Evolutionary conservation across 1,284 basidiomycete genomes (phyloP).

Genomic region (Bondarzewia mesenterica): DNA sequence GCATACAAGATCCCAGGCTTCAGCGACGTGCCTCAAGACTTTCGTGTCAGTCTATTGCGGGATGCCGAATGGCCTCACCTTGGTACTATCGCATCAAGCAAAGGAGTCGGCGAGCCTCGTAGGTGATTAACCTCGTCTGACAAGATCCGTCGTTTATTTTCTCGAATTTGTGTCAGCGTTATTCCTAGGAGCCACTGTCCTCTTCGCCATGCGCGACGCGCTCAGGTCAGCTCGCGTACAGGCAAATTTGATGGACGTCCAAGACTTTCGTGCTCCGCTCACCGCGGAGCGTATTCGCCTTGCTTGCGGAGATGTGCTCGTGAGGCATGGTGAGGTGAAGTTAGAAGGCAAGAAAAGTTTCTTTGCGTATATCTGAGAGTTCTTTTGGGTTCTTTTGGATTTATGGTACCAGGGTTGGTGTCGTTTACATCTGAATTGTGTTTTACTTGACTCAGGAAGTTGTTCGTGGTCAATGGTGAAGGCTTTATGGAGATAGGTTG

Average conservation of each 20-base stretch:
- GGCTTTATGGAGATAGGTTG: too few species aligned
- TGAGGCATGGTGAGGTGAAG: not conserved
- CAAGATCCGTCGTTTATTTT: not conserved
- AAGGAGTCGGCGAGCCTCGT: not conserved
- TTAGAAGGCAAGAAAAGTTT: not conserved
- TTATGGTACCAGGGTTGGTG: too few species aligned
- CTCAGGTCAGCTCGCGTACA: not conserved
- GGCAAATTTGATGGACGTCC: not conserved
- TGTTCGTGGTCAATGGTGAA: too few species aligned
- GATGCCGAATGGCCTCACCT: not conserved
- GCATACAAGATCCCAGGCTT: not conserved
- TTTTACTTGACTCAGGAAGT: too few species aligned
- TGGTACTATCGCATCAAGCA: not conserved
- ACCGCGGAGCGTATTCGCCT: not conserved
- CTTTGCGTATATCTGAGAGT: not conserved
- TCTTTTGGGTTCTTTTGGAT: too few species aligned
- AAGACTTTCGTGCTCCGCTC: not conserved
- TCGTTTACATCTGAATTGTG: too few species aligned
- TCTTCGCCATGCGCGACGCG: not conserved
- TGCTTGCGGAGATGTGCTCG: not conserved
- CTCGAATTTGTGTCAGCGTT: not conserved
- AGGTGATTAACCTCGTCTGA: not conserved
- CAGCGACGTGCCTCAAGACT: not conserved
- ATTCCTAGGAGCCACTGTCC: not conserved
- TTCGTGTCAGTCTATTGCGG: not conserved